phyloP scores from a whole-genome alignment of 768 basidiomycete genomes.

The Lepiota brunneoincarnata region DNA sequence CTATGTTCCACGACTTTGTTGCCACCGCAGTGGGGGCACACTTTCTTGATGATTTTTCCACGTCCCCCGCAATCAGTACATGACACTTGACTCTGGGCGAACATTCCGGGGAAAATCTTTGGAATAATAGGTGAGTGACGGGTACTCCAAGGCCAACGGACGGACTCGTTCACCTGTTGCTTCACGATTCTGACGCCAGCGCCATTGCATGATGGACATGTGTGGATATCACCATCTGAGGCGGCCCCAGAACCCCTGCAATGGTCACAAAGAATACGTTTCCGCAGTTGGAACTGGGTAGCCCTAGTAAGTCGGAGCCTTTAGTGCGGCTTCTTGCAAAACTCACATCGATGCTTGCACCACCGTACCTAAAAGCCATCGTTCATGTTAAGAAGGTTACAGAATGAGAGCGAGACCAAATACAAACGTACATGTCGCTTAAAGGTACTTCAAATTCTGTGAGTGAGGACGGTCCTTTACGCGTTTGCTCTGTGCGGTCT shows the following conservation, averaged over 20 bases:
- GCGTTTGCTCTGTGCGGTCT: constrained; percentile 61
- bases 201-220: constrained; percentile 83
- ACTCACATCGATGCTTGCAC: constrained; percentile 78
- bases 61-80: constrained; percentile 86
- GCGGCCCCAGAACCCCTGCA: constrained; percentile 96
- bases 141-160: not conserved
- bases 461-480: constrained; percentile 72
- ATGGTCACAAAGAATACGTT: constrained; percentile 92
- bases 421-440: constrained; percentile 65
- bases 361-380: constrained; percentile 68
- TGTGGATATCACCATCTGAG: constrained; percentile 82
- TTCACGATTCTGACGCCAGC: constrained; percentile 81
- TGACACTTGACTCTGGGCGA: constrained; percentile 80
- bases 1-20: constrained; percentile 79
- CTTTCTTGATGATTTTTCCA: constrained; percentile 71
- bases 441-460: constrained; percentile 85
- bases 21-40: constrained; percentile 82
- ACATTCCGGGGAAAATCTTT: constrained; percentile 93
- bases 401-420: not conserved
- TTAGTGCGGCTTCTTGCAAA: constrained; percentile 16
- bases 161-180: constrained; percentile 54
- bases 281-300: constrained; percentile 84
- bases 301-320: constrained; percentile 6
- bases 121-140: not conserved
- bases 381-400: constrained; percentile 13